Evolutionary conservation across 768 basidiomycete species (phyloP), one percentile per base, ranked within the genome.

Genomic region (Peribolospora baueri): DNA sequence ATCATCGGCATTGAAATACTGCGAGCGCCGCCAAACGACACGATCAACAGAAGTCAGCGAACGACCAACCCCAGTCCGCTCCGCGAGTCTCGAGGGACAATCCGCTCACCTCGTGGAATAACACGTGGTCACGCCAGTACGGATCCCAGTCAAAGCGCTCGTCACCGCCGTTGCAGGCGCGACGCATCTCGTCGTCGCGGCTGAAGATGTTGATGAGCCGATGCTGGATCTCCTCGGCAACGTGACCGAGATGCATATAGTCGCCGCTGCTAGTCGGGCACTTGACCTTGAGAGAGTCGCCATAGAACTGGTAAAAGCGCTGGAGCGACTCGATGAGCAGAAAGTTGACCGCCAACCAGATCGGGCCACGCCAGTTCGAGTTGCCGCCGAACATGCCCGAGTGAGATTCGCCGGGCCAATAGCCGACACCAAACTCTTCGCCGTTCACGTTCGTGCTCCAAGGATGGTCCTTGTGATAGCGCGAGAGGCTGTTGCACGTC

Each of bases 151-250:
- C 84, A 60, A 98, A 70, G 66, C 80, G 83, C 42, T 76, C 72
- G 63, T 82, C 82, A 5, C 86, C 86, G 14, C 90, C 93, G 64
- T 98, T 97, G 13, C 81, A 82, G 0, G 93, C 88, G 46, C 93
- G 36, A 42, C 46, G 38, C 9, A 57, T 57, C 48, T 62, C 75
- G 58, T 76, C 67, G 65, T 98, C 91, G 38, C 88, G 78, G n/a
- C 84, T 80, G 63, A 98, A 98, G 62, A 98, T 87, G 67, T 97
- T 88, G 55, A 97, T 98, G 58, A 97, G 79, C n/a, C 93, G 81
- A 65, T 97, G 91, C 67, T 97, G 93, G 55, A 98, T 88, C 68
- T 98, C 93, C 63, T 95, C 91, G 5, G 93, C 87, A 14, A 91
- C 87, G 56, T 77, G 75, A 7, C 81, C 84, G 6, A 98, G 77